Evolutionary conservation across 2,329 filamentous ascomycete genomes (phyloP).

Genomic region (Neophaeococcomyces mojaviensis): DNA sequence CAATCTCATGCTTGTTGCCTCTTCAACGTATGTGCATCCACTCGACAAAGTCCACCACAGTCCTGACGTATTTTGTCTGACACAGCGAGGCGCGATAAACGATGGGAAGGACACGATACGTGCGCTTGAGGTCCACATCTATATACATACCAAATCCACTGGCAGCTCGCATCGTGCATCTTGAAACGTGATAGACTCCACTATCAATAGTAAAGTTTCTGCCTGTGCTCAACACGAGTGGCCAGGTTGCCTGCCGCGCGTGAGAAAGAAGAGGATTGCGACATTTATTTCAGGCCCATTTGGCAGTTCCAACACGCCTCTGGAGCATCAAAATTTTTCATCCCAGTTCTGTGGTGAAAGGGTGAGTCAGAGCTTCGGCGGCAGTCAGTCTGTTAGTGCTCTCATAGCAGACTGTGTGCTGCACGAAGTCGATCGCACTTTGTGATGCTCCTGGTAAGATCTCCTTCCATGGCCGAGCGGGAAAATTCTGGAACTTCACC

Average conservation of each 20-base stretch:
- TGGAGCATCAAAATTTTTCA: background rate
- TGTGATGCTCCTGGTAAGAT: slow-evolving; percentile 57
- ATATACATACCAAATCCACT: background rate
- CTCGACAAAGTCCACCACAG: too few species aligned
- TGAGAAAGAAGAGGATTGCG: too few species aligned
- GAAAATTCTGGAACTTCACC: slow-evolving; percentile 70
- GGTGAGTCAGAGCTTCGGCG: slow-evolving; percentile 33
- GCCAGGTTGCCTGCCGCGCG: too few species aligned
- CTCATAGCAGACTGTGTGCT: slow-evolving; percentile 64
- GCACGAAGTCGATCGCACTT: slow-evolving; percentile 58
- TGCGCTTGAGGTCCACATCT: background rate
- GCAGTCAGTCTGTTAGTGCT: slow-evolving; percentile 60
- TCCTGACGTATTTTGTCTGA: background rate
- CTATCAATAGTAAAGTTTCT: background rate
- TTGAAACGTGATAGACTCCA: background rate
- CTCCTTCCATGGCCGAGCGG: slow-evolving; percentile 58
- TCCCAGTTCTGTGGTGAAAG: slow-evolving; percentile 3
- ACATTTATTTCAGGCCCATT: too few species aligned
- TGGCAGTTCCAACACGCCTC: too few species aligned
- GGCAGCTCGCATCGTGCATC: background rate
- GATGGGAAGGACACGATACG: too few species aligned
- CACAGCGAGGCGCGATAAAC: background rate
- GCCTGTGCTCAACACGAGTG: too few species aligned
- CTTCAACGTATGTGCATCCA: too few species aligned
- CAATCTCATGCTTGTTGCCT: too few species aligned